Evolutionary conservation across 2,329 filamentous ascomycete genomes (phyloP), one percentile per base, ranked within the genome.

Genomic region (Pestalotiopsis sp.): DNA sequence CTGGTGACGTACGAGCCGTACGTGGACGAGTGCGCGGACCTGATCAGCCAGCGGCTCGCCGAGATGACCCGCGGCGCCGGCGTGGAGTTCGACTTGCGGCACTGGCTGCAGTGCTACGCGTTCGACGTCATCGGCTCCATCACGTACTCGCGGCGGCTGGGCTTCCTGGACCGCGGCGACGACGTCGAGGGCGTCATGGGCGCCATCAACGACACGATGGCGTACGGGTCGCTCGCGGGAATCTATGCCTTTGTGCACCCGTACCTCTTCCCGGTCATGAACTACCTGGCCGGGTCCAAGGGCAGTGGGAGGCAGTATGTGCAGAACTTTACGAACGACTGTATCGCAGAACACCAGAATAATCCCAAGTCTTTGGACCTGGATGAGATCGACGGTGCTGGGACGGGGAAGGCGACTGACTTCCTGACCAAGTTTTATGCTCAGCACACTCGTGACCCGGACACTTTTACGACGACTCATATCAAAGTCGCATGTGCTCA

Each of bases 1-100:
- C 70, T 81, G 13, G 72, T 81, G 3, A 72, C 75, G 4, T 81
- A 81, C 66, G 79, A 81, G 67, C 71, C 74, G 0, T 80, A 73
- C 65, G 78, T 81, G 0, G 75, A 81, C 63, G 71, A 78, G 20
- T 80, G 78, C 63, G 71, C 74, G 1, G 72, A 74, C 2, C 41
- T 81, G 0, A 76, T 79, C 61, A 49, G 67, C 7, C 72, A 72
- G 20, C 72, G 77, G 2, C 74, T 81, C 2, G 31, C 61, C 0
- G 78, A 81, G 57, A 67, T 78, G 67, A 69, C 73, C 1, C 52
- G 58, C 2, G 52, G 38, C 9, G 27, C 27, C 27, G 56, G 56
- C 2, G 17, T 61, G 1, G 6, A 36, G 0, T 58, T 87, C 12
- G 74, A 78, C 39, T 25, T 71, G 63, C 62, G 41, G 14, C 52